These are phyloP conservation scores for Colletotrichum eleusines DNA, from an alignment of 2,329 filamentous ascomycete species.

Conservation along the genomic window DNA sequence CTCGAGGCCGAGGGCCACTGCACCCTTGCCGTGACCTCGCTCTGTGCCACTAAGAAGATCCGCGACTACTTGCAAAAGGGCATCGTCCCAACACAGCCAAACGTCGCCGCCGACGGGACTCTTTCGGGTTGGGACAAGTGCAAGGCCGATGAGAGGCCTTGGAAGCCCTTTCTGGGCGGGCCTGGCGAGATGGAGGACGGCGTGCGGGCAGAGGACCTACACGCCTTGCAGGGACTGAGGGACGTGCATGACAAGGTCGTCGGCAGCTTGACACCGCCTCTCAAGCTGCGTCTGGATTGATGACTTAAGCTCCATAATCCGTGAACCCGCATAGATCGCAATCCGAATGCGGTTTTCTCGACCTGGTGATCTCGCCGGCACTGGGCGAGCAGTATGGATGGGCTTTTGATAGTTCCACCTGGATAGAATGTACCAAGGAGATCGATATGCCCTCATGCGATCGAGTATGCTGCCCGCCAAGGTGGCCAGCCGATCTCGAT, in stretches of 20 bases:
- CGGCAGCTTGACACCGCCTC: slow-evolving; percentile 19
- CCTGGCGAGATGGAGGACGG: neutral
- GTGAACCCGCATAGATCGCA: neutral
- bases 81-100: slow-evolving; percentile 47
- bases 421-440: neutral
- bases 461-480: slow-evolving; percentile 20
- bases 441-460: slow-evolving; percentile 5
- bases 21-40: slow-evolving; percentile 50
- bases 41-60: slow-evolving; percentile 52
- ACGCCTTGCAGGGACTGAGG: slow-evolving; percentile 21
- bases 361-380: slow-evolving; percentile 14
- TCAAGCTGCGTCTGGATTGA: slow-evolving; percentile 28
- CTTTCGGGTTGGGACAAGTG: slow-evolving; percentile 46
- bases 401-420: neutral
- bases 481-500: slow-evolving; percentile 7
- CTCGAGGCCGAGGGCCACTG: slow-evolving; percentile 53
- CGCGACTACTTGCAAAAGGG: slow-evolving; percentile 53
- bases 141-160: slow-evolving; percentile 47
- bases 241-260: slow-evolving; percentile 34
- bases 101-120: slow-evolving; percentile 43
- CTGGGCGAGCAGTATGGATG: neutral
- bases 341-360: slow-evolving; percentile 15
- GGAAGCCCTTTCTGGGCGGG: slow-evolving; percentile 38
- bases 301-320: neutral
- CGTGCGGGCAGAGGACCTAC: slow-evolving; percentile 23